These are phyloP conservation scores for Pythium rhizo-oryzae DNA, from an alignment of 352 stramenopile genomes.

Conservation along the genomic window DNA sequence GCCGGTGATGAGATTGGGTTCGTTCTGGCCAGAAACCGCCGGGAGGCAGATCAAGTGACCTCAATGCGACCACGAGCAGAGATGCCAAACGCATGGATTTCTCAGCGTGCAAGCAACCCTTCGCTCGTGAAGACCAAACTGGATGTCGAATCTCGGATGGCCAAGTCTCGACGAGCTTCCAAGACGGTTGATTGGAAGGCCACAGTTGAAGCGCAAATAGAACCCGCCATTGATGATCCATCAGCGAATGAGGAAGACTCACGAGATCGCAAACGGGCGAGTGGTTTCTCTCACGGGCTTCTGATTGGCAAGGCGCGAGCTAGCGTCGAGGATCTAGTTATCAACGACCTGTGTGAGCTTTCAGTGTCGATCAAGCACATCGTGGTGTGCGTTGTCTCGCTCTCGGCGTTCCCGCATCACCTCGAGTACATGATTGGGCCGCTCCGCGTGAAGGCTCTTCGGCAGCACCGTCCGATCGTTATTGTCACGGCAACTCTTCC, in stretches of 20 bases:
- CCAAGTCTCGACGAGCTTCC: constrained; percentile 28
- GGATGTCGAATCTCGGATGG: neutral
- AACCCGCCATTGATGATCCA: constrained; percentile 31
- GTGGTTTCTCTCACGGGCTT: constrained; percentile 25
- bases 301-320: constrained; percentile 8
- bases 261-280: constrained; percentile 7
- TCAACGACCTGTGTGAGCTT: constrained; percentile 56
- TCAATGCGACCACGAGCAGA: constrained; percentile 21
- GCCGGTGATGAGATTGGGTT: constrained; percentile 69
- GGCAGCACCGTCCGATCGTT: constrained; percentile 71
- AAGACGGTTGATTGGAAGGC: constrained; percentile 42
- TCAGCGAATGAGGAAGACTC: constrained; percentile 15
- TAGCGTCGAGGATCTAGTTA: constrained; percentile 47
- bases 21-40: constrained; percentile 71
- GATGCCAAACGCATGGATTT: constrained; percentile 32
- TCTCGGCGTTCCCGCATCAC: constrained; percentile 64
- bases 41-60: constrained; percentile 49
- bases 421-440: constrained; percentile 81
- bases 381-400: constrained; percentile 68
- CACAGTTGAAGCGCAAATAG: constrained; percentile 19
- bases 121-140: constrained; percentile 15
- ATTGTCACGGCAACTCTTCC: constrained; percentile 65
- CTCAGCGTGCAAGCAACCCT: constrained; percentile 25
- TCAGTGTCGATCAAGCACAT: constrained; percentile 59
- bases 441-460: constrained; percentile 66